These are phyloP conservation scores for Closterium sp. DNA, from an alignment of 139 green algal species.

Conservation along the genomic window DNA sequence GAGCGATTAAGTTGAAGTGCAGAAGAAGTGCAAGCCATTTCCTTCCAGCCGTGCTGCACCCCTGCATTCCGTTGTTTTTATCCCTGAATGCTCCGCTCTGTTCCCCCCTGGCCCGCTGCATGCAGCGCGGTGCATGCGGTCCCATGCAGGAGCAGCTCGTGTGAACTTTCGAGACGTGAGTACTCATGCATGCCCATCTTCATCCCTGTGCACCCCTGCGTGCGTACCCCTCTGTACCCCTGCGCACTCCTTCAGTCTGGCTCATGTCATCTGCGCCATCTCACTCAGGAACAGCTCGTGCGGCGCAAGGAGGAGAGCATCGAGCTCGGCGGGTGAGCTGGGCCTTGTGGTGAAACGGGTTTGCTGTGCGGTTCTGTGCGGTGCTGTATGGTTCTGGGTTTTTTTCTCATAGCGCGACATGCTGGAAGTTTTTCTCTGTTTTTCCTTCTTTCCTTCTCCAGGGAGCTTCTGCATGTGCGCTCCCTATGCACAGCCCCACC, in stretches of 20 bases:
- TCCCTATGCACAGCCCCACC: too few relatives aligned
- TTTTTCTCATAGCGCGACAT: too few relatives aligned
- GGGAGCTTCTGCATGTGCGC: too few relatives aligned
- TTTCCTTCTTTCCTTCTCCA: too few relatives aligned
- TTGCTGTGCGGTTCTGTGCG: neutral
- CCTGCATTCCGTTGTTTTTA: too few relatives aligned
- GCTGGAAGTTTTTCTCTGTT: too few relatives aligned
- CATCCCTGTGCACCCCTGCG: too few relatives aligned
- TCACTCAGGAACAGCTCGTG: constrained; percentile 68
- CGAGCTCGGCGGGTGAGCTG: constrained; percentile 29
- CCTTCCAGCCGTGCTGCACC: too few relatives aligned
- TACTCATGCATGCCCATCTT: neutral
- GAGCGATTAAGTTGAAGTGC: too few relatives aligned
- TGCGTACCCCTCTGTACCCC: neutral
- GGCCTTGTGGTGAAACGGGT: neutral
- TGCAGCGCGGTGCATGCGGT: neutral
- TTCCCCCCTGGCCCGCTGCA: too few relatives aligned
- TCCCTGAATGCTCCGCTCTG: too few relatives aligned
- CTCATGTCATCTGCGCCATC: constrained; percentile 73
- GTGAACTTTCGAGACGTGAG: neutral
- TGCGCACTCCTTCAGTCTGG: neutral
- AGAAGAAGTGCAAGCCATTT: too few relatives aligned
- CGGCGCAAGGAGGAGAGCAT: constrained; percentile 61
- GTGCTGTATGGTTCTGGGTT: neutral
- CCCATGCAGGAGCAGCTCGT: neutral